These are phyloP conservation scores for Cafeteria roenbergensis DNA, from an alignment of 108 stramenopile genomes.

Conservation along the genomic window DNA sequence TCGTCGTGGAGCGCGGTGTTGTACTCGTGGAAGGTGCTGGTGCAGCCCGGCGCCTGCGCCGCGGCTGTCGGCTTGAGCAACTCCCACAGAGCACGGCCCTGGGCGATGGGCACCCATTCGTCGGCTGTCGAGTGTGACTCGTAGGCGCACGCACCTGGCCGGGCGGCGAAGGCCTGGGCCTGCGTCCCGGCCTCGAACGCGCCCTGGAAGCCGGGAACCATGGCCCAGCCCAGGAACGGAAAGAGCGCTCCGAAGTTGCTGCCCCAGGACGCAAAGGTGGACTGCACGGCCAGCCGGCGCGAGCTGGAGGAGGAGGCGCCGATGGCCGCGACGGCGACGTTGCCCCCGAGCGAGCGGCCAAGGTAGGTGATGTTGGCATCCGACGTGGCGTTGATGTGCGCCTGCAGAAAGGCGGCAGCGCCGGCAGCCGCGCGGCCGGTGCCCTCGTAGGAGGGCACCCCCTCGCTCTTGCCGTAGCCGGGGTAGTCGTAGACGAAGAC, in stretches of 20 bases:
- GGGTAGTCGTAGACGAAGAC: constrained; percentile 1
- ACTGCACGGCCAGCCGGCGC: background rate
- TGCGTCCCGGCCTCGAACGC: background rate
- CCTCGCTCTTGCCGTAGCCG: background rate
- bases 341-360: background rate
- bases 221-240: background rate
- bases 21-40: too few relatives aligned
- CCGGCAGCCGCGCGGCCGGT: too few relatives aligned
- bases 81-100: too few relatives aligned
- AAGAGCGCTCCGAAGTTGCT: background rate
- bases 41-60: too few relatives aligned
- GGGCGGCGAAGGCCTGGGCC: background rate
- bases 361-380: background rate
- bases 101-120: too few relatives aligned
- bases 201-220: background rate
- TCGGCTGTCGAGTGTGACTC: background rate
- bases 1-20: too few relatives aligned
- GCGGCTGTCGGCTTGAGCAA: too few relatives aligned
- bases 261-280: background rate
- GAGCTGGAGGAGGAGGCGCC: background rate
- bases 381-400: too few relatives aligned
- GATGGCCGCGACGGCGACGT: background rate
- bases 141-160: background rate
- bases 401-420: background rate
- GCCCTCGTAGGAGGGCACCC: background rate